Evolutionary conservation across 768 basidiomycete genomes (phyloP).

Genomic region (Galerina sulciceps): DNA sequence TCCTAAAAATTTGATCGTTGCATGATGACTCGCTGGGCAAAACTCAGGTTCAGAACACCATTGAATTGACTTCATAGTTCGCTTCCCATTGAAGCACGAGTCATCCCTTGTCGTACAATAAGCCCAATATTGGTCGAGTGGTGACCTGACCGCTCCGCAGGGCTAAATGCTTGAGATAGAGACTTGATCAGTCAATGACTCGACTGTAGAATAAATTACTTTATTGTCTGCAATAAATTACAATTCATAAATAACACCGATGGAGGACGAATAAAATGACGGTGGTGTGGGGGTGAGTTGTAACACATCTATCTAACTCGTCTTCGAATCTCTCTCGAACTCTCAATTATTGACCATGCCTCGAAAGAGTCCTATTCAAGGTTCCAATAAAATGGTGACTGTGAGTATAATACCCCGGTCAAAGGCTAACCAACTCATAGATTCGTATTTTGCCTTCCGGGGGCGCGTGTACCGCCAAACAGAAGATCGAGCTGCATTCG

Average conservation of each 20-base stretch:
- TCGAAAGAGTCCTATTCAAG: neutral
- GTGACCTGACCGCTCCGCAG: too few relatives aligned
- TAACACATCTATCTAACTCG: neutral
- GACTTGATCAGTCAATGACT: too few relatives aligned
- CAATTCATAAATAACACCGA: too few relatives aligned
- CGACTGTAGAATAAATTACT: too few relatives aligned
- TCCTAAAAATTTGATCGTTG: neutral
- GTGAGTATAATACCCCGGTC: neutral
- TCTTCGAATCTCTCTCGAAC: neutral
- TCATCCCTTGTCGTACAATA: too few relatives aligned
- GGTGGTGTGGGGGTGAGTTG: neutral
- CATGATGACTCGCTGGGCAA: neutral
- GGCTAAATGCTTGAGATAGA: too few relatives aligned
- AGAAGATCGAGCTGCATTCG: neutral
- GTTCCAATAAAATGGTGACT: neutral
- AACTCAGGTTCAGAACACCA: too few relatives aligned
- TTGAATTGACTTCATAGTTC: too few relatives aligned
- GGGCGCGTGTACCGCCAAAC: conserved; percentile 8
- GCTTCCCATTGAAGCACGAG: too few relatives aligned
- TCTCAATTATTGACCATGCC: neutral
- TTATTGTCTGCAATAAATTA: too few relatives aligned
- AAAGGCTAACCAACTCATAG: neutral
- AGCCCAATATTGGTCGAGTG: too few relatives aligned
- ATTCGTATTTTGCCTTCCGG: neutral
- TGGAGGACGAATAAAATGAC: too few relatives aligned